Percentiles rank a stretch among this genome's conserved stretches.
phyloP scores from a whole-genome alignment of 306 rosid genomes.

The Psophocarpus tetragonolobus region DNA sequence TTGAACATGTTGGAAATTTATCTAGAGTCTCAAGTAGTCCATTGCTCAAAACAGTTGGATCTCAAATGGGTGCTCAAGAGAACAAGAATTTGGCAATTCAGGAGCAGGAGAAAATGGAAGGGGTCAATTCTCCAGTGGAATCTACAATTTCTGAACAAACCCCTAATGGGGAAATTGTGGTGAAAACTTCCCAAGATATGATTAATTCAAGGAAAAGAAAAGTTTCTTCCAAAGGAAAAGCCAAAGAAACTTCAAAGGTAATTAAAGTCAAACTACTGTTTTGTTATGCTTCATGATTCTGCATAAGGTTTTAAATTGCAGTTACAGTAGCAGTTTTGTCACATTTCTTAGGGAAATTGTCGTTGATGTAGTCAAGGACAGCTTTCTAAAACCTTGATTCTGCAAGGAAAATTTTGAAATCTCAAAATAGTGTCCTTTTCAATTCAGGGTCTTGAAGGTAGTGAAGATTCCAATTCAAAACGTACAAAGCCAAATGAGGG shows the following conservation, averaged over 20 bases:
- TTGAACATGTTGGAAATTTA: slow-evolving; percentile 48
- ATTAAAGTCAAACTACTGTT: slow-evolving; percentile 17
- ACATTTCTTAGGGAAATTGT: not conserved
- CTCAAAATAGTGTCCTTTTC: not conserved
- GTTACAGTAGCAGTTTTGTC: not conserved
- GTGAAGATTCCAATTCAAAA: slow-evolving; percentile 57
- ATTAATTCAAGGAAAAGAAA: slow-evolving; percentile 76
- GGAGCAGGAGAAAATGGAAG: slow-evolving; percentile 41
- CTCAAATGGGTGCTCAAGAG: slow-evolving; percentile 49
- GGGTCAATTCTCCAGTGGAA: slow-evolving; percentile 64
- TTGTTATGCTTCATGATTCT: not conserved
- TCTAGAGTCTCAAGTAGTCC: slow-evolving; percentile 80
- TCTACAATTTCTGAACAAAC: slow-evolving; percentile 70
- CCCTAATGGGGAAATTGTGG: slow-evolving; percentile 46
- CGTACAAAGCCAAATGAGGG: slow-evolving; percentile 51
- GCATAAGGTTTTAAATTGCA: not conserved
- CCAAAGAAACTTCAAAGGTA: slow-evolving; percentile 49
- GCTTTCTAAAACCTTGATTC: not conserved
- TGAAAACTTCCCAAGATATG: slow-evolving; percentile 41
- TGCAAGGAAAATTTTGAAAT: not conserved
- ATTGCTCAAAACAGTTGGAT: slow-evolving; percentile 63
- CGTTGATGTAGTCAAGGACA: not conserved
- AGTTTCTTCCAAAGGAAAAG: slow-evolving; percentile 60
- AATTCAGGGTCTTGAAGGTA: slow-evolving; percentile 53
- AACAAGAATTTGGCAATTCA: slow-evolving; percentile 46